Percentiles rank a stretch among this genome's conserved stretches.
phyloP scores from a whole-genome alignment of 225 moss, liverwort and hornwort genomes.

The Ulota crispa region DNA sequence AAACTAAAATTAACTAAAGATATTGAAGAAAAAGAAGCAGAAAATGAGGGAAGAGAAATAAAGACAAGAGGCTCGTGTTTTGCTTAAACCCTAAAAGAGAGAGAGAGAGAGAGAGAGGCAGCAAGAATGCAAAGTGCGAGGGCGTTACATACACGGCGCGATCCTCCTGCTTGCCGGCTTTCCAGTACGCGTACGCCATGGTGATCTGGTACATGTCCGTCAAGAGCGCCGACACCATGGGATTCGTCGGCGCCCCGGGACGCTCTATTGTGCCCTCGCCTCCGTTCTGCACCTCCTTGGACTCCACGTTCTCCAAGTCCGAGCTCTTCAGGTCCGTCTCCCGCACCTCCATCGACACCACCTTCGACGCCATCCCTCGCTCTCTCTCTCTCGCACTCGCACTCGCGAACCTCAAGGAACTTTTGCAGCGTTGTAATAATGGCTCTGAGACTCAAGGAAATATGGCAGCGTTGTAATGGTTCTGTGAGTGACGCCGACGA shows the following conservation, averaged over 20 bases:
- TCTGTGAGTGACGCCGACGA: too few species aligned
- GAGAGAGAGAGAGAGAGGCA: not conserved
- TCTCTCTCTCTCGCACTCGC: not conserved
- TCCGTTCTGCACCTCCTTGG: not conserved
- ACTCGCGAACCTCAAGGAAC: too few species aligned
- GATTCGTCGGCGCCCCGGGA: slow-evolving; percentile 25
- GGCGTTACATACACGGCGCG: slow-evolving; percentile 17
- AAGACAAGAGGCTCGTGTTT: too few species aligned
- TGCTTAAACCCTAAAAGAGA: too few species aligned
- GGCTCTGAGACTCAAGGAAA: too few species aligned
- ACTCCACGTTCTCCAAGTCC: slow-evolving; percentile 12
- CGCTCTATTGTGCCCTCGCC: not conserved
- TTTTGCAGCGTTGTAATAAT: too few species aligned
- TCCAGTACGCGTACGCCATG: slow-evolving; percentile 34
- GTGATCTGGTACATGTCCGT: slow-evolving; percentile 43
- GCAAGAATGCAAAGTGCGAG: not conserved
- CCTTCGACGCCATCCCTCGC: not conserved
- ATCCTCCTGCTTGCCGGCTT: slow-evolving; percentile 24
- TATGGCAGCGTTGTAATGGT: too few species aligned
- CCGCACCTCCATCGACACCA: slow-evolving; percentile 28
- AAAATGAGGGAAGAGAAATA: too few species aligned
- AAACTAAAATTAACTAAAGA: too few species aligned
- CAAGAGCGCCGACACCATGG: slow-evolving; percentile 25
- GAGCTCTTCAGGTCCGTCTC: slow-evolving; percentile 32
- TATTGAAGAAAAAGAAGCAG: too few species aligned